Base-by-base conservation (phyloP, 176 grass and related monocot species). In the Secale cereale region DNA sequence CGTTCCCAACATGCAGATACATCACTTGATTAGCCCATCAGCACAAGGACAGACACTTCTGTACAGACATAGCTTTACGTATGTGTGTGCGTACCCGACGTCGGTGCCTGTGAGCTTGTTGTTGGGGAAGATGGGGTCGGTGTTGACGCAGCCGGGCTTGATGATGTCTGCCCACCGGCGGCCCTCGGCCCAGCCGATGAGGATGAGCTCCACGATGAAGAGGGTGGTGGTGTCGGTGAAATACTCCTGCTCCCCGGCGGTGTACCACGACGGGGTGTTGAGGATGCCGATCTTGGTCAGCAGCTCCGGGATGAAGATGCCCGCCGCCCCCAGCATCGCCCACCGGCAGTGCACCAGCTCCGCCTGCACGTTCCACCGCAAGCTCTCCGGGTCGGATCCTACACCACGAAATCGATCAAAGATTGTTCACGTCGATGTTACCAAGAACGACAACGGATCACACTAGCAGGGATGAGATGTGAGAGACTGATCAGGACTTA, bases 21-120 rank as follows among this genome's bases (percentile, higher is more conserved):
- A 9, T 37, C 5, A 20, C 20, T 54, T 52, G 46, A 35, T 48
- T 29, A 65, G 62, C 28, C 29, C 20, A 75, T 20, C 3, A 75
- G 16, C 15, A 31, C 72, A 20, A 50, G 30, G 50, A 35, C 30
- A 59, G 48, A 14, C 27, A 50, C 12, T 16, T 0, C 1, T 2
- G 14, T 36, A 33, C 52, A 20, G 35, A 31, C 14, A n/a, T 78
- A 1, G 43, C 29, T 45, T 8, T 14, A 56, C 40, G 8, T 2
- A 13, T 40, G 30, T 46, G 56, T n/a, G 66, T 23, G 16, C n/a
- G 31, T 90, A 92, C 57, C 91, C 97, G 43, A 96, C 93, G 65
- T 99, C 97, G 20, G 93, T 96, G 78, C 97, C 97, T 15, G 91
- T 95, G 83, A 95, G 87, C 93, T 96, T 99, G 91, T 99, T 96